A percentile compares a stretch with the other conserved stretches of the same genome.
phyloP scores from a whole-genome alignment of 805 yeast genomes.

The Starmerella roubikii region DNA sequence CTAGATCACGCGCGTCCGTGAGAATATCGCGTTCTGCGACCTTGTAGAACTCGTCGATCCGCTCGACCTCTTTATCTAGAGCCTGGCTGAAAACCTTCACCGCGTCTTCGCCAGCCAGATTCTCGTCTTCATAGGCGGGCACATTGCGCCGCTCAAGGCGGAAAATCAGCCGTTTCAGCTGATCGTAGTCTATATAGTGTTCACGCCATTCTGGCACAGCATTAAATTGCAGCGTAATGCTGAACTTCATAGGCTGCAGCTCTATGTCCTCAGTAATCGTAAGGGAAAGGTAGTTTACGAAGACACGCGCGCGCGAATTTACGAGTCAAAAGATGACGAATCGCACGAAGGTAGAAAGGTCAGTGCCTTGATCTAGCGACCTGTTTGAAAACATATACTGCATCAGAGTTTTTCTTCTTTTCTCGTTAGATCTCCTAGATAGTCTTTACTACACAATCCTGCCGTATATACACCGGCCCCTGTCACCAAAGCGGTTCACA shows the following conservation, averaged over 20 bases:
- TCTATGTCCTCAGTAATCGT: slow-evolving; percentile 12
- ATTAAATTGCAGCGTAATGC: slow-evolving; percentile 87
- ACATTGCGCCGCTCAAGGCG: slow-evolving; percentile 55
- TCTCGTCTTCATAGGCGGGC: slow-evolving; percentile 21
- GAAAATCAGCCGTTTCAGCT: slow-evolving; percentile 73
- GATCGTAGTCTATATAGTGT: slow-evolving; percentile 78
- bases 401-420: no score
- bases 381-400: no score
- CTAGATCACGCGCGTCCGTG: slow-evolving; percentile 31
- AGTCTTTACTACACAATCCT: no score
- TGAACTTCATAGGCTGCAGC: slow-evolving; percentile 59
- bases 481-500: no score
- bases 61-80: slow-evolving; percentile 59
- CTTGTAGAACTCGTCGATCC: slow-evolving; percentile 62
- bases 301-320: no score
- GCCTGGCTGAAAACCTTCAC: slow-evolving; percentile 51
- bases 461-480: no score
- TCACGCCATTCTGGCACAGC: slow-evolving; percentile 98
- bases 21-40: slow-evolving; percentile 49
- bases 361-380: no score
- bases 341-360: no score
- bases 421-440: no score
- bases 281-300: no score
- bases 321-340: no score
- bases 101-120: slow-evolving; percentile 35